Base-by-base conservation (phyloP, 352 stramenopile genomes). In the Plasmopara muralis region DNA sequence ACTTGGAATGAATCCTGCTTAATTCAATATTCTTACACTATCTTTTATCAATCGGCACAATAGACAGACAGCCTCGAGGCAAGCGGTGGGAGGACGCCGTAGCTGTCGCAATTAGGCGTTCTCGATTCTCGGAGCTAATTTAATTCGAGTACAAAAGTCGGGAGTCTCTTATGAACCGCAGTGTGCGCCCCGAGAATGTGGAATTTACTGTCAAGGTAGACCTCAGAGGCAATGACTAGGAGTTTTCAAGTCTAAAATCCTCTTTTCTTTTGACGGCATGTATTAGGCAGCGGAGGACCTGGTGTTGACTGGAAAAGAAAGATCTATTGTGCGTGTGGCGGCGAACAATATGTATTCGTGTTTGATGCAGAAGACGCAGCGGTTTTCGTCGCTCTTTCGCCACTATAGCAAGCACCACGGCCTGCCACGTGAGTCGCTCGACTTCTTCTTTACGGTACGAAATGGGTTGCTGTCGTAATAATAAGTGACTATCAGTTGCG, bases 381-480 rank as follows among this genome's bases (percentile, higher is more conserved):
- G 93, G 15, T 99, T 99, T 67, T 98, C 91, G 28, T 97, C 85
- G 49, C 83, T 98, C 15, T 98, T 99, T 60, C 93, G 95, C 43
- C 96, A 99, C 74, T 99, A 99, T 70, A 97, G 93, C 65, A 99
- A 99, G 69, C 97, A 99, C 73, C 95, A 99, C 70, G 96, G 96
- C 5, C 61, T 99, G 38, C 78, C 93, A 8, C 96, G 97, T 60
- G 95, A 99, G 51, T 91, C 96, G 54, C 75, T 99, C 33, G 96
- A 98, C 61, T 99, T 98, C 59, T 98, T 97, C 73, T 99, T 99
- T 65, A 96, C 87, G 55, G 87, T 93, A 35, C 9, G 44, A 47
- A 45, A 39, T 46, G 37, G 18, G 7, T 2, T 15, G 31, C 39
- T 2, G 41, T 34, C 6, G 8, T 14, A 5, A 6, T 7, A 15